These are phyloP conservation scores for Claviceps sorghi DNA, from an alignment of 2,329 filamentous ascomycete genomes.

Conservation along the genomic window DNA sequence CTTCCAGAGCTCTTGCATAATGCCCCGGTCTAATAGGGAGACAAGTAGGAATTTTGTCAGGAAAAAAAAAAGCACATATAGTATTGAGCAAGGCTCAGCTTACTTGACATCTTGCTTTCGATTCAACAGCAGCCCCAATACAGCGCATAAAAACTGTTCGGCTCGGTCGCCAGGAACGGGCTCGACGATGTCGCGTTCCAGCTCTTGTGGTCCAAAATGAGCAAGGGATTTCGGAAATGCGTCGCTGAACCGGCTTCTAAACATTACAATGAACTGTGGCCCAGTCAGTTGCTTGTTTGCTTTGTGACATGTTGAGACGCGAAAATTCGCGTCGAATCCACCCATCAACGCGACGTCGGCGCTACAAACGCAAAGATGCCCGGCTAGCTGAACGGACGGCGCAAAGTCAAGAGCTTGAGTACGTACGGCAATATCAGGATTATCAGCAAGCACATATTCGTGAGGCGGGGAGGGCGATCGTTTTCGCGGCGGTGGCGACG, in stretches of 20 bases:
- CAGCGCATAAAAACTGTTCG: conserved; percentile 76
- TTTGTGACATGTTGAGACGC: conserved; percentile 24
- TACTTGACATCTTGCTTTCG: conserved; percentile 99
- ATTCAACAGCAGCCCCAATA: conserved; percentile 79
- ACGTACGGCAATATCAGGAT: conserved; percentile 83
- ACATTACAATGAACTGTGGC: conserved; percentile 89
- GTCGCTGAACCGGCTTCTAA: conserved; percentile 82
- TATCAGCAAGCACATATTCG: conserved; percentile 80
- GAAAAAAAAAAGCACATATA: too few relatives aligned
- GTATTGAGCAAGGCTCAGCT: conserved; percentile 20
- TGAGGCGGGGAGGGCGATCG: conserved; percentile 78
- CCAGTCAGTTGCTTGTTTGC: conserved; percentile 2
- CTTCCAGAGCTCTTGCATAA: conserved; percentile 84
- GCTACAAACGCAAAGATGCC: background rate
- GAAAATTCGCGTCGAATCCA: conserved; percentile 38
- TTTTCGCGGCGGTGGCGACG: conserved; percentile 57
- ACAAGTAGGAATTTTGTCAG: background rate
- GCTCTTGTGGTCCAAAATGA: conserved; percentile 87
- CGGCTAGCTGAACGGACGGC: background rate
- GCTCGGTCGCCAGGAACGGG: conserved; percentile 66
- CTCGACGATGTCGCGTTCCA: conserved; percentile 75
- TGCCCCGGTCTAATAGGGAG: conserved; percentile 59
- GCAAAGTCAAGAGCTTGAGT: conserved; percentile 2
- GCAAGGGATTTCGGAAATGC: conserved; percentile 75
- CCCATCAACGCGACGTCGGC: conserved; percentile 2